phyloP scores from a whole-genome alignment of 257 asterid species.

The Solanum chilense region DNA sequence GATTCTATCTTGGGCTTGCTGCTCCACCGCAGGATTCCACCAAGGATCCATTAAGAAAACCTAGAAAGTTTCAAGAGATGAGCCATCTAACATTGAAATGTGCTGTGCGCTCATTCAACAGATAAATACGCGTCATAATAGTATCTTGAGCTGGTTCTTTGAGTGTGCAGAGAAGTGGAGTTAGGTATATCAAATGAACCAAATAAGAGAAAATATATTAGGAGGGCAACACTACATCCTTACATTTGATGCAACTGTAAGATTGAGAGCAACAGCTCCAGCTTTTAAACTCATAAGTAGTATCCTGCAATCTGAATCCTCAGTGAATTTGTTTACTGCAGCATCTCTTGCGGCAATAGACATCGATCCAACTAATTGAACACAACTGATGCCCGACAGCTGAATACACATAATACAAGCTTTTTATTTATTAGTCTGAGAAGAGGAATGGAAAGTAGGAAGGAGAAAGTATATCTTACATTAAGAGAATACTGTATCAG shows the following conservation, averaged over 20 bases:
- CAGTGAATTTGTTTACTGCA: conserved; percentile 58
- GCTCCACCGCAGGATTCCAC: background rate
- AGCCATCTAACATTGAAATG: background rate
- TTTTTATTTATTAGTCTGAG: background rate
- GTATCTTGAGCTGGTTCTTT: background rate
- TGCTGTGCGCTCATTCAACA: background rate
- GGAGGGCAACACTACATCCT: background rate
- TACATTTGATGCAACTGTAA: conserved; percentile 88
- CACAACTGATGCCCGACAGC: conserved; percentile 71
- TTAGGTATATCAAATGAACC: too few relatives aligned
- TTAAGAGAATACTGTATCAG: background rate
- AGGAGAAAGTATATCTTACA: background rate
- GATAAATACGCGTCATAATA: background rate
- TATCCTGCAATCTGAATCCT: conserved; percentile 52
- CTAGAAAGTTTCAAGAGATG: conserved; percentile 11
- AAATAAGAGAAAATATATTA: too few relatives aligned
- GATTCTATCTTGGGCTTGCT: background rate
- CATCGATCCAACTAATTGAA: conserved; percentile 65
- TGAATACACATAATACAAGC: background rate
- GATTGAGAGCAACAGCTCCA: conserved; percentile 92
- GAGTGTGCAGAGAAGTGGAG: too few relatives aligned
- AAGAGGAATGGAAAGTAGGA: background rate
- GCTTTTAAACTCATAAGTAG: conserved; percentile 38
- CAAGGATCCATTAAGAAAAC: conserved; percentile 56
- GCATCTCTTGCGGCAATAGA: conserved; percentile 66